These are phyloP conservation scores for Eragrostis tef DNA, from an alignment of 202 grass and related monocot species.

Conservation along the genomic window DNA sequence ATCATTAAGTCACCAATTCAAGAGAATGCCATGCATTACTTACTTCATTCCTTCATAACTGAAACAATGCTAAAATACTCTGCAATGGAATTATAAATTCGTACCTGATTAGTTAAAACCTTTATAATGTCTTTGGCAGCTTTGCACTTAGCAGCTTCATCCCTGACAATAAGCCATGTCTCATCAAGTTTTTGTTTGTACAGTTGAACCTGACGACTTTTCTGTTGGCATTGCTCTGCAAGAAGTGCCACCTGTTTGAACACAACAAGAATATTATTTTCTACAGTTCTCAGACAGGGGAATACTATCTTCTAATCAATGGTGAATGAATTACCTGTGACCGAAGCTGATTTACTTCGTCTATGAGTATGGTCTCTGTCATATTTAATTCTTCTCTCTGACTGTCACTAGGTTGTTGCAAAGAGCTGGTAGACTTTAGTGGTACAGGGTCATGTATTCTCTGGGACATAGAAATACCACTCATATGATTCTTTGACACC, in stretches of 20 bases:
- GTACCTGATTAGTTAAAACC: conserved; percentile 77
- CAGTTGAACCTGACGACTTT: conserved; percentile 60
- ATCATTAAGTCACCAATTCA: not conserved
- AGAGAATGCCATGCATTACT: not conserved
- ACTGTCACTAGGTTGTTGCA: conserved; percentile 39
- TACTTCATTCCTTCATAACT: conserved; percentile 3
- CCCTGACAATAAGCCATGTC: conserved; percentile 76
- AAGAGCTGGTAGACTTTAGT: conserved; percentile 29
- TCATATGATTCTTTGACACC: conserved; percentile 31
- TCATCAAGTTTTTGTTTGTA: conserved; percentile 87
- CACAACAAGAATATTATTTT: not conserved
- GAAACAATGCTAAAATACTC: not conserved
- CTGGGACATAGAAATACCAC: conserved; percentile 35
- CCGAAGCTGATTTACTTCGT: conserved; percentile 73
- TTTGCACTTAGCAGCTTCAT: conserved; percentile 86
- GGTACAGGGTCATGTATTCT: conserved; percentile 47
- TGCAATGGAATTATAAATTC: not conserved
- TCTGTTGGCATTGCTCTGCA: conserved; percentile 65
- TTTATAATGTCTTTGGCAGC: conserved; percentile 84
- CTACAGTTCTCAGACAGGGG: conserved; percentile 6
- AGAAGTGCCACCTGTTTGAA: conserved; percentile 62
- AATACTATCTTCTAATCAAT: not conserved
- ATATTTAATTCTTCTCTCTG: conserved; percentile 51
- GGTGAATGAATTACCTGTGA: conserved; percentile 58
- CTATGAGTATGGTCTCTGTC: conserved; percentile 62